Percentiles rank a stretch among this genome's conserved stretches.
Conservation (phyloP, 768 basidiomycete species). For the Pulveroboletus ravenelii region DNA sequence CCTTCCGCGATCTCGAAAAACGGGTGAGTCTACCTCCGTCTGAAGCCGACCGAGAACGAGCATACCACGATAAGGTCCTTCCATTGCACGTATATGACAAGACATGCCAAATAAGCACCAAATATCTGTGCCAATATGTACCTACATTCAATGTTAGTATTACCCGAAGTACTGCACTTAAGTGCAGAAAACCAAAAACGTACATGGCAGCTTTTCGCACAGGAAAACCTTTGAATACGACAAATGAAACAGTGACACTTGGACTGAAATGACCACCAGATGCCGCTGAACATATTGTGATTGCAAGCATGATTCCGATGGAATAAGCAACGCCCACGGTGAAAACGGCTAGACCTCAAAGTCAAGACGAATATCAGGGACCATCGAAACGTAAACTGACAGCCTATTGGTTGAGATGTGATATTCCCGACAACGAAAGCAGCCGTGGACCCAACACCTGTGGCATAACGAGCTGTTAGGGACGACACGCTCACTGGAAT, state of each 20-base stretch:
- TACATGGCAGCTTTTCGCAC: constrained; percentile 47
- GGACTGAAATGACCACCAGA: constrained; percentile 69
- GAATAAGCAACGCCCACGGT: constrained; percentile 58
- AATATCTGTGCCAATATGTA: constrained; percentile 64
- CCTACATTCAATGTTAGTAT: constrained; percentile 32
- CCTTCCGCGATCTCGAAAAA: constrained; percentile 25
- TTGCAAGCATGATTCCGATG: constrained; percentile 55
- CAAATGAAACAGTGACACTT: constrained; percentile 49
- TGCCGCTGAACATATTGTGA: constrained; percentile 46
- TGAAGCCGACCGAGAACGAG: constrained; percentile 40
- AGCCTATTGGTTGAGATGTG: constrained; percentile 40
- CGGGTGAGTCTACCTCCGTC: neutral
- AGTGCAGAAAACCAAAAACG: constrained; percentile 12
- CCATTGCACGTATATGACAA: constrained; percentile 61
- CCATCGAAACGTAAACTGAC: constrained; percentile 34
- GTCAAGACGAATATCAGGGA: neutral
- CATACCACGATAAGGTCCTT: constrained; percentile 44
- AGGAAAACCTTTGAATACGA: constrained; percentile 54
- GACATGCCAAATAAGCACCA: constrained; percentile 59
- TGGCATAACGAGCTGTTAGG: neutral
- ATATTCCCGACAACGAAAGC: constrained; percentile 47
- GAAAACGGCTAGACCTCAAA: constrained; percentile 39
- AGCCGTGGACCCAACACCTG: constrained; percentile 54
- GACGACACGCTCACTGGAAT: neutral
- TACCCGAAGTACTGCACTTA: neutral